Evolutionary conservation across 805 yeast species (phyloP).

Genomic region (Yarrowia hollandica): DNA sequence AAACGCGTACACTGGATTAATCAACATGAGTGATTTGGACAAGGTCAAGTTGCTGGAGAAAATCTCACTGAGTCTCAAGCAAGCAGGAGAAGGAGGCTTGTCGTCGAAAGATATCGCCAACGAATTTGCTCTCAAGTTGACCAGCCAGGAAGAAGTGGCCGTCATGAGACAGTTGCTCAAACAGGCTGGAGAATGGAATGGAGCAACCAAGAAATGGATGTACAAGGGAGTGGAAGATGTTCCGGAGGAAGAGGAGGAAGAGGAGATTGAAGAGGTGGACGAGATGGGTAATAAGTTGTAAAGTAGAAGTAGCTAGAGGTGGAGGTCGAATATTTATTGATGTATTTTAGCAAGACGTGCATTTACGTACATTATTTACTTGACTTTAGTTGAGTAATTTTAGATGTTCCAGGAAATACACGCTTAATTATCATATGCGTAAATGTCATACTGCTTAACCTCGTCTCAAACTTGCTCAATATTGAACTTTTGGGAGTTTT

Average conservation of each 20-base stretch:
- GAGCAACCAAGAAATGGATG: constrained; percentile 2
- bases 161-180: constrained; percentile 21
- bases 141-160: constrained; percentile 19
- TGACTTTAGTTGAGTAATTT: background rate
- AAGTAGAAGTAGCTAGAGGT: too few species aligned
- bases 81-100: background rate
- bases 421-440: too few species aligned
- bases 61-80: background rate
- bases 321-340: constrained; percentile 6
- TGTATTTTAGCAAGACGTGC: background rate
- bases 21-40: constrained; percentile 17
- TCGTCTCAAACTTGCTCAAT: too few species aligned
- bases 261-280: background rate
- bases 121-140: constrained; percentile 21
- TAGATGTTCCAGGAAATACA: too few species aligned
- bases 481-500: too few species aligned
- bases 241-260: background rate
- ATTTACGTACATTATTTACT: background rate
- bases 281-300: constrained; percentile 2
- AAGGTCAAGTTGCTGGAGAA: constrained; percentile 23
- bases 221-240: background rate
- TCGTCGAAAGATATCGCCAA: constrained; percentile 17
- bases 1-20: constrained; percentile 1
- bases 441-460: too few species aligned
- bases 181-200: constrained; percentile 26